These are phyloP conservation scores for Euphorbia schlechtendalii DNA, from an alignment of 441 rosid genomes.

Conservation along the genomic window DNA sequence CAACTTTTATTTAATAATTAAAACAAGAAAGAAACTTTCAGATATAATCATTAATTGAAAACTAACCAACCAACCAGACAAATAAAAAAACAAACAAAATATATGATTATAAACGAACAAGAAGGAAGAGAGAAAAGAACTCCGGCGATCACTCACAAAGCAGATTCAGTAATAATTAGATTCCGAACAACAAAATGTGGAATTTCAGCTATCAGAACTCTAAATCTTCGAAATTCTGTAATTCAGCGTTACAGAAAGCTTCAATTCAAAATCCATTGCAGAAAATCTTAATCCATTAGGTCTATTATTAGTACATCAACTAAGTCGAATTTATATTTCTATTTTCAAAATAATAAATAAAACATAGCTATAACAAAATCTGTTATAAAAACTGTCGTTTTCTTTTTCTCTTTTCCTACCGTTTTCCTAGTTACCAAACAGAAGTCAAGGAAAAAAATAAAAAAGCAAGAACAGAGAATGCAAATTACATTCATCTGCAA, in stretches of 20 bases:
- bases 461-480: too few relatives aligned
- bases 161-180: too few relatives aligned
- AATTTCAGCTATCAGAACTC: slow-evolving; percentile 20
- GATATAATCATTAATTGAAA: slow-evolving; percentile 8
- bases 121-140: neutral
- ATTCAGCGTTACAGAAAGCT: slow-evolving; percentile 10
- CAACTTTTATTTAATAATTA: neutral
- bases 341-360: slow-evolving; percentile 17
- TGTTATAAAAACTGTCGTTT: slow-evolving; percentile 8
- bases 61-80: neutral
- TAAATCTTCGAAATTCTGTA: neutral
- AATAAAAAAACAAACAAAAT: slow-evolving; percentile 7
- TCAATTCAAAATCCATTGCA: slow-evolving; percentile 14
- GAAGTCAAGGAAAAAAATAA: slow-evolving; percentile 16
- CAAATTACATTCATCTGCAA: slow-evolving; percentile 23
- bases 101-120: too few relatives aligned
- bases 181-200: slow-evolving; percentile 9
- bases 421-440: slow-evolving; percentile 64
- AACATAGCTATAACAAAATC: too few relatives aligned
- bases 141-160: slow-evolving; percentile 11
- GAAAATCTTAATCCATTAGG: neutral
- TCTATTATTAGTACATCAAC: slow-evolving; percentile 17
- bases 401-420: slow-evolving; percentile 17
- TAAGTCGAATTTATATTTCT: slow-evolving; percentile 25
- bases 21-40: slow-evolving; percentile 2